Evolutionary conservation across 2,329 filamentous ascomycete genomes (phyloP).

Genomic region (Colletotrichum kahawae): DNA sequence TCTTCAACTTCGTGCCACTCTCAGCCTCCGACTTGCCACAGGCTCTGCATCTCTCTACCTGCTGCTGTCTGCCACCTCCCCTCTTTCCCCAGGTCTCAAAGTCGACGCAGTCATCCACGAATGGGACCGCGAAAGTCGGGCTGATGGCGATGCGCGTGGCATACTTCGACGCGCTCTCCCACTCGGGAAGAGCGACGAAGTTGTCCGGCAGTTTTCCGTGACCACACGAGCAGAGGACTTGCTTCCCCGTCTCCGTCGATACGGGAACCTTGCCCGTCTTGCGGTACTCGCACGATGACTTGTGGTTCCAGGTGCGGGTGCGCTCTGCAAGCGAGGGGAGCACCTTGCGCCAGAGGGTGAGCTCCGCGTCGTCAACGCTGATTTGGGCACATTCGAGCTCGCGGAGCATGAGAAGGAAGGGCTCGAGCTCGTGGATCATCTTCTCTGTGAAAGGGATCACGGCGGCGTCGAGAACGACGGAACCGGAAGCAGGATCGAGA

Average conservation of each 20-base stretch:
- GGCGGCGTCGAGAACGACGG: slow-evolving; percentile 52
- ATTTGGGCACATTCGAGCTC: slow-evolving; percentile 40
- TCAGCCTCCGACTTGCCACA: slow-evolving; percentile 39
- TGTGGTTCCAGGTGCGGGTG: slow-evolving; percentile 53
- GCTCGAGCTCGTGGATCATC: slow-evolving; percentile 37
- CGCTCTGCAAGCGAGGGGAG: slow-evolving; percentile 52
- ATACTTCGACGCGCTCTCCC: slow-evolving; percentile 44
- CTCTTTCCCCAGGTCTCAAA: background rate
- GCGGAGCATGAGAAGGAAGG: slow-evolving; percentile 42
- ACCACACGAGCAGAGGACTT: slow-evolving; percentile 52
- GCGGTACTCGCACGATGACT: slow-evolving; percentile 47
- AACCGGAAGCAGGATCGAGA: slow-evolving; percentile 46
- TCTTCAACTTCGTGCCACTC: slow-evolving; percentile 40
- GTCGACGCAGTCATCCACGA: slow-evolving; percentile 46
- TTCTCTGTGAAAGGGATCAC: slow-evolving; percentile 47
- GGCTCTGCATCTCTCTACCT: slow-evolving; percentile 34
- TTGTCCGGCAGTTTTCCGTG: slow-evolving; percentile 43
- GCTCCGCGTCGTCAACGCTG: slow-evolving; percentile 58
- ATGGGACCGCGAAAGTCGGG: slow-evolving; percentile 51
- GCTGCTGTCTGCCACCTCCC: background rate
- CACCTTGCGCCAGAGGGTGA: slow-evolving; percentile 55
- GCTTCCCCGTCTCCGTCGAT: slow-evolving; percentile 36
- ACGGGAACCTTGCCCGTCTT: slow-evolving; percentile 40
- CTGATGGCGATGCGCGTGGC: slow-evolving; percentile 64
- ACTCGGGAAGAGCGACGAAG: slow-evolving; percentile 46